Evolutionary conservation across 306 rosid species (phyloP).

Genomic region (Gleditsia sinensis): DNA sequence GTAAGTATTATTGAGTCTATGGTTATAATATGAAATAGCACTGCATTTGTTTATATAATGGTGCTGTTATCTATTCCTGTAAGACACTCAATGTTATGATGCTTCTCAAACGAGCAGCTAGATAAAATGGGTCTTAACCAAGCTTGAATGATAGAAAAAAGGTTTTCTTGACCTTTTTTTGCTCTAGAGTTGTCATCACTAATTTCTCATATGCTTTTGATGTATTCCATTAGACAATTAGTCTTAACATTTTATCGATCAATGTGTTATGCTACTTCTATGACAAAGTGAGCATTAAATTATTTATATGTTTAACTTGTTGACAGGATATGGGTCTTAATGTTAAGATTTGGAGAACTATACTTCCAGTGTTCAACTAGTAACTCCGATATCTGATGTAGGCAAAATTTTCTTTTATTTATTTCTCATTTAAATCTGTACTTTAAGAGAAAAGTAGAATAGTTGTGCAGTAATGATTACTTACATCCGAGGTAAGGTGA

Average conservation of each 20-base stretch:
- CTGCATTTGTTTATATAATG: neutral
- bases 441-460: neutral
- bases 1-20: constrained; percentile 55
- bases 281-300: constrained; percentile 15
- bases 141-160: neutral
- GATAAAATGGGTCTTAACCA: neutral
- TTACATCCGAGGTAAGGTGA: constrained; percentile 1
- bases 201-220: neutral
- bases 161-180: neutral
- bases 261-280: constrained; percentile 6
- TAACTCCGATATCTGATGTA: neutral
- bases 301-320: constrained; percentile 3
- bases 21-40: constrained; percentile 10
- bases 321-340: neutral
- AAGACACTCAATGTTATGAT: neutral
- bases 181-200: neutral
- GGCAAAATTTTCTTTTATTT: neutral
- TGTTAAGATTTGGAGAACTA: neutral
- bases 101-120: neutral
- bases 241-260: neutral
- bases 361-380: constrained; percentile 15
- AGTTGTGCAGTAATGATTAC: neutral
- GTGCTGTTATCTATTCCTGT: neutral
- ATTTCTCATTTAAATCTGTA: neutral
- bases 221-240: neutral